Evolutionary conservation across 164 flowering plant species (phyloP).

Genomic region (Platanus orientalis): DNA sequence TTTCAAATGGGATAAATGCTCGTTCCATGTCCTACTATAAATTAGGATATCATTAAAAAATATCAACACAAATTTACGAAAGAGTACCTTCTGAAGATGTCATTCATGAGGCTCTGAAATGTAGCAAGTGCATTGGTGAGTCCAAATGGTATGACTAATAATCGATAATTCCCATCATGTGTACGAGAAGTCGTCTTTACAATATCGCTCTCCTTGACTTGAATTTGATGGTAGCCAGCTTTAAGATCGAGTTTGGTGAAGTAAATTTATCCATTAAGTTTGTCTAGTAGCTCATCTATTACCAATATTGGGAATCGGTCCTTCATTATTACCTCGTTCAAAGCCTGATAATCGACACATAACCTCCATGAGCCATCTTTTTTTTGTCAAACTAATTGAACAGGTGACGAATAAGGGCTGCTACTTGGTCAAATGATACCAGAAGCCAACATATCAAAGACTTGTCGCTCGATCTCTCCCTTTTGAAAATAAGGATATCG

Average conservation of each 20-base stretch:
- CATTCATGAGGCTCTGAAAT: no score
- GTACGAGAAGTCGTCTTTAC: neutral
- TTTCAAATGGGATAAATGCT: neutral
- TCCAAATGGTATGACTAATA: no score
- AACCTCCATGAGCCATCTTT: no score
- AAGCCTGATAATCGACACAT: no score
- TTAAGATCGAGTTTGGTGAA: no score
- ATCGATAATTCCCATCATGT: neutral
- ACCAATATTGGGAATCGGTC: neutral
- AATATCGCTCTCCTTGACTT: neutral
- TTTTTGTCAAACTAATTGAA: no score
- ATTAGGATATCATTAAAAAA: no score
- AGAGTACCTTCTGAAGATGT: neutral
- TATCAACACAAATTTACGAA: neutral
- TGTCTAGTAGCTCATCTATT: no score
- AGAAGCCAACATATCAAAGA: neutral
- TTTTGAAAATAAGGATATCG: no score
- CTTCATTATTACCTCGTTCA: neutral
- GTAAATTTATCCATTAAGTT: neutral
- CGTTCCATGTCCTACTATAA: neutral
- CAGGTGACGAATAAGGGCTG: neutral
- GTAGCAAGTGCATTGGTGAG: neutral
- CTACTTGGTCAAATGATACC: neutral
- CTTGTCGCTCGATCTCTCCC: neutral
- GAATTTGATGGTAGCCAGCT: no score